Conservation (phyloP, 345 rosid genomes). For the Jatropha curcas region DNA sequence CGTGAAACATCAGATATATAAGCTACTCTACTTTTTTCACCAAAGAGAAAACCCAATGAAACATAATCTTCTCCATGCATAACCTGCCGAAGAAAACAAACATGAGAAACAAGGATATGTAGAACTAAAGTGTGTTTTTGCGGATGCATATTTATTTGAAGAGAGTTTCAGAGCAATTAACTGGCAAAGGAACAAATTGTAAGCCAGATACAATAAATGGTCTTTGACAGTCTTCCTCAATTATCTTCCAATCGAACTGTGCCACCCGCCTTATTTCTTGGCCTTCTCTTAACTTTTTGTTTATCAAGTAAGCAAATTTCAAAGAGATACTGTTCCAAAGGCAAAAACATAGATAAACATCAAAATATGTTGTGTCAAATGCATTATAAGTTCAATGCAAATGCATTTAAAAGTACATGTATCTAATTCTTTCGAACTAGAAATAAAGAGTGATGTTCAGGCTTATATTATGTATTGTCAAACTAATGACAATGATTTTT, state of each 20-base stretch:
- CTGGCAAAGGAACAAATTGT: constrained; percentile 83
- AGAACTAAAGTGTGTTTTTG: neutral
- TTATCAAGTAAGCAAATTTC: constrained; percentile 81
- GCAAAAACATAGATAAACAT: constrained; percentile 10
- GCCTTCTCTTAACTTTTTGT: constrained; percentile 82
- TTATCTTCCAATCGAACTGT: constrained; percentile 85
- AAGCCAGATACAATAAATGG: constrained; percentile 86
- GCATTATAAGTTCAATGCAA: neutral
- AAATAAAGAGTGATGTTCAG: no score
- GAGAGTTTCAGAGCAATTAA: constrained; percentile 37
- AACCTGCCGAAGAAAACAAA: constrained; percentile 47
- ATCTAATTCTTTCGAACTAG: no score
- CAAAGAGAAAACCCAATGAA: constrained; percentile 87
- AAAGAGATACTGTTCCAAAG: constrained; percentile 52
- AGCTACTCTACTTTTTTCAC: constrained; percentile 71
- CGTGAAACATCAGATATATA: constrained; percentile 96
- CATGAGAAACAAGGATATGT: neutral
- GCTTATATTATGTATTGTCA: no score
- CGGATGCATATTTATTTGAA: neutral
- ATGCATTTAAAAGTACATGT: no score
- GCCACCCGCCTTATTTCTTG: constrained; percentile 90
- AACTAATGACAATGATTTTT: no score
- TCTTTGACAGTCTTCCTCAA: constrained; percentile 70
- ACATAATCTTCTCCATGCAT: constrained; percentile 99
- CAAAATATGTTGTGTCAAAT: constrained; percentile 9